Conservation (phyloP, 192 early-diverging fungal genomes). For the Rhizophagus prolifer region DNA sequence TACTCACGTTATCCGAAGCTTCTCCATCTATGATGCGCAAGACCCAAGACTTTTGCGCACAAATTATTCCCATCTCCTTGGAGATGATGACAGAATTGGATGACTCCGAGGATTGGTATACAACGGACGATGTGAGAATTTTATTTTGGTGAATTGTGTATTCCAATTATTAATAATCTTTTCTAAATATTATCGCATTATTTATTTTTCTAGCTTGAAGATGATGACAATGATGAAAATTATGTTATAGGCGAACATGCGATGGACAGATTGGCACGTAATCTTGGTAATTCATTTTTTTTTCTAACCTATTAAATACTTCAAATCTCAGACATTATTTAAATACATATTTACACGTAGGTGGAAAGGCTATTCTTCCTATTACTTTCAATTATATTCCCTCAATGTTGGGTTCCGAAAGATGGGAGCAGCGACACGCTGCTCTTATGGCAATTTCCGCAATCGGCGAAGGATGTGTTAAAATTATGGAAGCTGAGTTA, state of each 20-base stretch:
- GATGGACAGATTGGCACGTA: conserved; percentile 90
- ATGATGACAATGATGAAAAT: conserved; percentile 87
- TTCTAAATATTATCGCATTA: background rate
- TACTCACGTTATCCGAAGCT: conserved; percentile 88
- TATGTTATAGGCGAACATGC: conserved; percentile 91
- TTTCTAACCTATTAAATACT: background rate
- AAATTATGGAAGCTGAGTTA: conserved; percentile 90
- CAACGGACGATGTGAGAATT: conserved; percentile 67
- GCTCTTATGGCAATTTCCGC: conserved; percentile 92
- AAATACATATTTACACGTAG: conserved; percentile 28
- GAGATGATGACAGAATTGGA: conserved; percentile 96
- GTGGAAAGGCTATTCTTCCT: conserved; percentile 88
- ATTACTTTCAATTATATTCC: conserved; percentile 88
- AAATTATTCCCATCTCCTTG: conserved; percentile 84
- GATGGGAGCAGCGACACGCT: conserved; percentile 91
- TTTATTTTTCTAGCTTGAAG: conserved; percentile 61
- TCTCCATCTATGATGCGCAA: conserved; percentile 91
- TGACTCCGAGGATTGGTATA: conserved; percentile 88
- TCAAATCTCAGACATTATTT: background rate
- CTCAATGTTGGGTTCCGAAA: conserved; percentile 74
- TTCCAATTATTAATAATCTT: background rate
- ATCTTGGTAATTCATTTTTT: conserved; percentile 46
- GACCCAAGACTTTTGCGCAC: conserved; percentile 72
- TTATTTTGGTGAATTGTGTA: background rate
- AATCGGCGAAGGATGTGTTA: conserved; percentile 95